Evolutionary conservation across 306 rosid genomes (phyloP), one percentile per base, ranked within the genome.

Genomic region (Echinosophora koreensis): DNA sequence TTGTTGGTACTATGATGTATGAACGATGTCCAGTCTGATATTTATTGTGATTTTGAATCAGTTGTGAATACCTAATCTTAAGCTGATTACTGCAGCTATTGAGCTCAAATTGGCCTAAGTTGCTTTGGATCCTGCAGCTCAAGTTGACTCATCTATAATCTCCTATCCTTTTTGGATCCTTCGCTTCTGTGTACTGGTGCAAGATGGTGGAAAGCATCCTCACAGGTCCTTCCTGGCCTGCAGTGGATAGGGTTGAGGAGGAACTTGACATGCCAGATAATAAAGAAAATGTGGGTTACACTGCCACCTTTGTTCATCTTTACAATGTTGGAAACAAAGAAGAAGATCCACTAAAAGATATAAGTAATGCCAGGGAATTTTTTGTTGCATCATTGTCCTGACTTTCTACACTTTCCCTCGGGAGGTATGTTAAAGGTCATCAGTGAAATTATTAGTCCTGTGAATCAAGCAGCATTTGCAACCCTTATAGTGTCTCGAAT

Each of bases 191-290:
- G 62, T 84, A 78, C 41, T 95, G 96, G 97, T 97, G 99, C 59
- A 92, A 87, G 77, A 79, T 95, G 97, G 92, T 95, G 69, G 93
- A 95, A 78, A 90, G 97, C 86, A 87, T 91, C 58, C 84, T 89
- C 73, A 92, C 96, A 58, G 96, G 92, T 80, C 88, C 92, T 81
- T 95, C 96, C 39, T 90, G 88, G 9, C 82, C 97, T 27, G 97
- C 90, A 84, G 79, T 89, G 66, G 97, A 95, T 59, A 87, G 97
- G 74, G 93, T 85, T 75, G 92, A 83, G 76, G 97, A 90, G 42
- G 97, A 90, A 77, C 83, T 88, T 32, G 97, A 92, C 54, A 88
- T 95, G 94, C 99, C 99, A 49, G 99, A 95, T 83, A 83, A 90
- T 80, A 59, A 90, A 18, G 97, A 95, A 87, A 95, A 89, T 77